Evolutionary conservation across 2,329 filamentous ascomycete species (phyloP).

Genomic region (Coniochaeta ligniaria): DNA sequence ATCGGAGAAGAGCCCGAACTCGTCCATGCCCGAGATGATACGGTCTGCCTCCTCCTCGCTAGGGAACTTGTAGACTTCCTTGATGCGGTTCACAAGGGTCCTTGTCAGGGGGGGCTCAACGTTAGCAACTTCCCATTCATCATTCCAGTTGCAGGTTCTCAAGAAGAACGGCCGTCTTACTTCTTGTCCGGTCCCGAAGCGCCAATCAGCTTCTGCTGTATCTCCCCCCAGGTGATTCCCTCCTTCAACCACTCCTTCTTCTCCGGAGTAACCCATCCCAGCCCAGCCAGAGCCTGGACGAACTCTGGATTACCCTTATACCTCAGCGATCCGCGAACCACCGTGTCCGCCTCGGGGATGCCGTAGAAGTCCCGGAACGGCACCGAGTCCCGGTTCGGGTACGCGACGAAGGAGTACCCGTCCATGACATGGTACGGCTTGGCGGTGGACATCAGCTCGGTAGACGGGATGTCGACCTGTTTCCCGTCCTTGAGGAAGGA

Average conservation of each 20-base stretch:
- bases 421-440: constrained; percentile 56
- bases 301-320: constrained; percentile 65
- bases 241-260: constrained; percentile 10
- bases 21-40: constrained; percentile 56
- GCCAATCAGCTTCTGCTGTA: constrained; percentile 9
- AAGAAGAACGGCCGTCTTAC: background rate
- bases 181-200: constrained; percentile 4
- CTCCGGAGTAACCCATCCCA: constrained; percentile 48
- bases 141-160: no score
- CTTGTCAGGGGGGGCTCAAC: no score
- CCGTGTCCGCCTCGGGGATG: constrained; percentile 62
- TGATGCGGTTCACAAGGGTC: no score
- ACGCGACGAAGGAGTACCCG: constrained; percentile 59
- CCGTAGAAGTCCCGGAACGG: constrained; percentile 60
- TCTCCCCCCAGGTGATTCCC: constrained; percentile 13
- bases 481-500: constrained; percentile 45
- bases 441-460: constrained; percentile 50
- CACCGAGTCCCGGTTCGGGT: constrained; percentile 63
- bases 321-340: constrained; percentile 60
- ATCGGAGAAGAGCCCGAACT: constrained; percentile 50
- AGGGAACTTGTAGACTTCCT: background rate
- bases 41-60: constrained; percentile 54
- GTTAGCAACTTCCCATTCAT: no score
- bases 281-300: constrained; percentile 60
- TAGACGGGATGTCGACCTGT: background rate